These are phyloP conservation scores for Saccharomycopsis selenospora DNA, from an alignment of 805 yeast genomes.

Conservation along the genomic window DNA sequence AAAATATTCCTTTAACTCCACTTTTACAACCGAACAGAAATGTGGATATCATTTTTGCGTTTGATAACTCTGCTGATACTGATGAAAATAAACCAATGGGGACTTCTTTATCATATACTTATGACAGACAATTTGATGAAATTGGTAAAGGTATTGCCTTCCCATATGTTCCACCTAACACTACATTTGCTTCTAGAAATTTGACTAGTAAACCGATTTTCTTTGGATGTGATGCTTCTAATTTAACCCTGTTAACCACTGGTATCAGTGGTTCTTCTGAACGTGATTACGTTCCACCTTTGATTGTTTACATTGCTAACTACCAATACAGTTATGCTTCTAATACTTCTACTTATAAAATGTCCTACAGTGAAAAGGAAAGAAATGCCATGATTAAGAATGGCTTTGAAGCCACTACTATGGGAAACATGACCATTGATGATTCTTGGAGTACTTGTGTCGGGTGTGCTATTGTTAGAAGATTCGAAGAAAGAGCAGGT, in stretches of 20 bases:
- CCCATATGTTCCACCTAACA: conserved; percentile 71
- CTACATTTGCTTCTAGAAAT: conserved; percentile 51
- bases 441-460: conserved; percentile 64
- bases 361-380: conserved; percentile 52
- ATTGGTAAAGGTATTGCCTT: conserved; percentile 56
- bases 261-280: conserved; percentile 26
- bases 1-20: conserved; percentile 40
- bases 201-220: conserved; percentile 66
- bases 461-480: conserved; percentile 75
- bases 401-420: conserved; percentile 67
- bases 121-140: conserved; percentile 33
- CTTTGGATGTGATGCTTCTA: conserved; percentile 72
- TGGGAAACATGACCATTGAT: conserved; percentile 61
- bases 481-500: conserved; percentile 65
- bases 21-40: conserved; percentile 37
- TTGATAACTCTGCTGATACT: conserved; percentile 42
- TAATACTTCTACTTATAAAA: conserved; percentile 64
- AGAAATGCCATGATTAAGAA: conserved; percentile 55
- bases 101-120: conserved; percentile 35
- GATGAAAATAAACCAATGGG: conserved; percentile 39
- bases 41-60: conserved; percentile 40
- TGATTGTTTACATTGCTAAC: conserved; percentile 70
- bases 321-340: conserved; percentile 54
- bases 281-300: conserved; percentile 47
- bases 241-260: conserved; percentile 44